Evolutionary conservation across 2,329 filamentous ascomycete genomes (phyloP).

Genomic region (Metarhizium album): DNA sequence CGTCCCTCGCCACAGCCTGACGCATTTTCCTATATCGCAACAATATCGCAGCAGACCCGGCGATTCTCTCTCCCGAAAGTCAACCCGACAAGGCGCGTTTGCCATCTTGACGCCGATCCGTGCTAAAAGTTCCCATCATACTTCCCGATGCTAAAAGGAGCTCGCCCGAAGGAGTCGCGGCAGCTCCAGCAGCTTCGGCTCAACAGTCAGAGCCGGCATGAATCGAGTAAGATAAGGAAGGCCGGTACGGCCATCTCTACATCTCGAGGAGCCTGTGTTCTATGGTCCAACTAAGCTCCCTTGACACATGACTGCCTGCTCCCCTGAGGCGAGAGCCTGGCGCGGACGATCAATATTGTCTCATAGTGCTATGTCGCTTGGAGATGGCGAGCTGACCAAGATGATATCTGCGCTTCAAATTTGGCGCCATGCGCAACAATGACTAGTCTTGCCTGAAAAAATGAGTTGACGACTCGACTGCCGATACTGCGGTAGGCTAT

Average conservation of each 20-base stretch:
- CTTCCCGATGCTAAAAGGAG: not conserved
- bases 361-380: constrained; percentile 11
- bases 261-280: constrained; percentile 14
- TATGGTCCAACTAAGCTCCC: constrained; percentile 14
- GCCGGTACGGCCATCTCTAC: constrained; percentile 12
- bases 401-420: constrained; percentile 14
- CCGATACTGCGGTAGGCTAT: constrained; percentile 29
- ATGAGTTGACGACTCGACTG: constrained; percentile 26
- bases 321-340: constrained; percentile 2
- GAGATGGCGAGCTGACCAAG: constrained; percentile 13
- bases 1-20: constrained; percentile 9
- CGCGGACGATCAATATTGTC: constrained; percentile 1
- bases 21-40: constrained; percentile 8
- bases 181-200: constrained; percentile 3
- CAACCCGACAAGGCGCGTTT: constrained; percentile 11
- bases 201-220: constrained; percentile 2
- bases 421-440: constrained; percentile 13
- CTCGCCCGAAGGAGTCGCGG: constrained; percentile 9
- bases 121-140: constrained; percentile 3
- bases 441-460: constrained; percentile 13
- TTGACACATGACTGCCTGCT: constrained; percentile 9
- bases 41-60: constrained; percentile 10
- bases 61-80: constrained; percentile 12
- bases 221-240: constrained; percentile 9
- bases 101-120: constrained; percentile 12